A percentile compares a stretch with the other conserved stretches of the same genome.
These are phyloP conservation scores for Calocybe indica DNA, from an alignment of 768 basidiomycete species.

Conservation along the genomic window DNA sequence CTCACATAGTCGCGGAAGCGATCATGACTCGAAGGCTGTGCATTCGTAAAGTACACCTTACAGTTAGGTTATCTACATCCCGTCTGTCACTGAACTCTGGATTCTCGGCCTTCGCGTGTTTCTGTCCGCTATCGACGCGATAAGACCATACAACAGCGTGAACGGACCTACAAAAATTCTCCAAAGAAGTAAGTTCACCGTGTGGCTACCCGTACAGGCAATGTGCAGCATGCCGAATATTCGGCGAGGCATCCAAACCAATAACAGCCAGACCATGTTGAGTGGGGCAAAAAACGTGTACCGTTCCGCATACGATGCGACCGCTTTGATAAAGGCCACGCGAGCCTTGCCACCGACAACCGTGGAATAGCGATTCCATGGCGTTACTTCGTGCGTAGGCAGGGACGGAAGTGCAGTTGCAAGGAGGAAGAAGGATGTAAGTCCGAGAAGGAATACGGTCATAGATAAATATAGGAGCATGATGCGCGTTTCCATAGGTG, in stretches of 20 bases:
- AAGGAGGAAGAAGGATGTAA: constrained; percentile 26
- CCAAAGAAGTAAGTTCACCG: constrained; percentile 33
- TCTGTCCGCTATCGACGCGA: no score
- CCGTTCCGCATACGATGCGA: constrained; percentile 26
- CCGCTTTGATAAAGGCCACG: constrained; percentile 27
- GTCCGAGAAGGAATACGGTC: constrained; percentile 24
- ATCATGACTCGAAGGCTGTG: no score
- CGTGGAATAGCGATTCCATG: constrained; percentile 46
- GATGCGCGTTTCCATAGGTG: constrained; percentile 44
- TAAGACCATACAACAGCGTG: constrained; percentile 15
- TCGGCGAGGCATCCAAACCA: constrained; percentile 15
- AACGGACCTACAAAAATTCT: constrained; percentile 33
- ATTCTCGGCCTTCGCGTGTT: no score
- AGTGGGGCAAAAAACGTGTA: constrained; percentile 47
- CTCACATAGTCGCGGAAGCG: no score
- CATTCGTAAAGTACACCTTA: no score
- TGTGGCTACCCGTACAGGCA: constrained; percentile 7
- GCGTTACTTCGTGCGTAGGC: constrained; percentile 3
- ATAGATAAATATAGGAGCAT: constrained; percentile 33
- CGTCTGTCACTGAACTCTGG: no score
- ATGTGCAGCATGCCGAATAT: constrained; percentile 13
- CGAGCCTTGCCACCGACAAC: constrained; percentile 40
- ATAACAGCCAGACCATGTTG: constrained; percentile 32
- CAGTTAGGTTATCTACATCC: no score
- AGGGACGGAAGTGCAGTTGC: constrained; percentile 15